phyloP scores from a whole-genome alignment of 805 yeast genomes.

The Monosporozyma aerobia region DNA sequence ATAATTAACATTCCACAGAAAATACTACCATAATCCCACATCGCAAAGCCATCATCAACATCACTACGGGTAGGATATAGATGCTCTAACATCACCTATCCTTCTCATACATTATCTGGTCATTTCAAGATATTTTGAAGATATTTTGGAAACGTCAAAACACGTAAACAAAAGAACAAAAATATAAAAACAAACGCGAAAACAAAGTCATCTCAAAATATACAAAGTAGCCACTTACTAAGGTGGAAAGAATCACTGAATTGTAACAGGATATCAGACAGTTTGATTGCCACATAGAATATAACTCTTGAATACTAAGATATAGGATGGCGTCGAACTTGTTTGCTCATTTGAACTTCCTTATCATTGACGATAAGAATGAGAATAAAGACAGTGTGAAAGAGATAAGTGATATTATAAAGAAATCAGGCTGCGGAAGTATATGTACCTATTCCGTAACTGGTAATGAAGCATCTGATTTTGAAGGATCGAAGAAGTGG shows the following conservation, averaged over 20 bases:
- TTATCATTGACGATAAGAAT: slow-evolving; percentile 10
- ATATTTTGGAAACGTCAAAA: background rate
- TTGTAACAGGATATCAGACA: background rate
- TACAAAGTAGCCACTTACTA: background rate
- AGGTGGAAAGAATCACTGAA: background rate
- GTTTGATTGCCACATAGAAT: background rate
- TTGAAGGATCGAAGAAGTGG: slow-evolving; percentile 5
- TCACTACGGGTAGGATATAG: too few relatives aligned
- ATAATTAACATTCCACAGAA: too few relatives aligned
- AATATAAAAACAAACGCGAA: background rate
- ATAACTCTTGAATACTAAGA: background rate
- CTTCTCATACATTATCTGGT: background rate
- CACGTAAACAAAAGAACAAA: background rate
- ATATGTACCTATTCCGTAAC: background rate
- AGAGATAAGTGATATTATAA: background rate
- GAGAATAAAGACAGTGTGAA: background rate
- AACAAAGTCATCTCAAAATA: background rate
- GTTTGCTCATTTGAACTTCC: slow-evolving; percentile 17
- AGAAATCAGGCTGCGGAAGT: slow-evolving; percentile 1
- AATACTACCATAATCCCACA: too few relatives aligned
- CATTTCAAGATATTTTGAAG: background rate
- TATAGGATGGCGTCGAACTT: background rate
- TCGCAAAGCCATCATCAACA: background rate
- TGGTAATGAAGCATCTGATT: background rate
- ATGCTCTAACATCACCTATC: background rate